Percentiles rank a stretch among this genome's conserved stretches.
These are phyloP conservation scores for Stagonosporopsis tanaceti DNA, from an alignment of 2,329 filamentous ascomycete species.

Conservation along the genomic window DNA sequence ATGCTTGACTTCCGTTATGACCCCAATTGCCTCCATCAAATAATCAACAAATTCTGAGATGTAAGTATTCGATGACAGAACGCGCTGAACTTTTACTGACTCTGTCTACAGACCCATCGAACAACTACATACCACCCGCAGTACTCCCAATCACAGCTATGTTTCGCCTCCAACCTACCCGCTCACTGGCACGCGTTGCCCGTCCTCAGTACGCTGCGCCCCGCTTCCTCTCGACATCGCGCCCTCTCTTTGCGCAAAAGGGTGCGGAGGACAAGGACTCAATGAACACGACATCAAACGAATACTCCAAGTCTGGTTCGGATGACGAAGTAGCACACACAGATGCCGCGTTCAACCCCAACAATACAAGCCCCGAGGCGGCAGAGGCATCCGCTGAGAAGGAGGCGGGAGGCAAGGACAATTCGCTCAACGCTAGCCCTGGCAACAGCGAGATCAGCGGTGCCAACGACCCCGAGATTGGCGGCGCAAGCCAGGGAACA, in stretches of 20 bases:
- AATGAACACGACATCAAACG: slow-evolving; percentile 70
- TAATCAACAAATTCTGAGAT: background rate
- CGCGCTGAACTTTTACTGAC: background rate
- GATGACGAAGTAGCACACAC: slow-evolving; percentile 65
- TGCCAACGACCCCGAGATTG: slow-evolving; percentile 51
- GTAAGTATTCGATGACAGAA: background rate
- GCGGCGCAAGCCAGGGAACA: slow-evolving; percentile 50
- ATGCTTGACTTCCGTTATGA: background rate
- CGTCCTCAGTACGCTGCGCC: slow-evolving; percentile 21
- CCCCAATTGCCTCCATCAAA: slow-evolving; percentile 10
- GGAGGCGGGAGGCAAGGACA: slow-evolving; percentile 42
- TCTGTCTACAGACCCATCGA: background rate
- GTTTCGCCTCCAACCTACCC: slow-evolving; percentile 36
- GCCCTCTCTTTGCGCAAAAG: slow-evolving; percentile 46
- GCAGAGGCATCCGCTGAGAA: slow-evolving; percentile 56
- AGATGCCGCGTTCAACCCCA: slow-evolving; percentile 73
- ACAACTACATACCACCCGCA: background rate
- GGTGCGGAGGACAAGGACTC: slow-evolving; percentile 61
- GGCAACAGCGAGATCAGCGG: slow-evolving; percentile 67
- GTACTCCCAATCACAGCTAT: slow-evolving; percentile 18
- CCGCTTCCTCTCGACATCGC: slow-evolving; percentile 37
- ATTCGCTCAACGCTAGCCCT: slow-evolving; percentile 65
- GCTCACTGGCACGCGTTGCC: slow-evolving; percentile 30
- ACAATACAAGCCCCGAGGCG: slow-evolving; percentile 71
- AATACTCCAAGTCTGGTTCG: slow-evolving; percentile 73